Conservation (phyloP, 1,139 yeast genomes). For the Taiozyma sp. region DNA sequence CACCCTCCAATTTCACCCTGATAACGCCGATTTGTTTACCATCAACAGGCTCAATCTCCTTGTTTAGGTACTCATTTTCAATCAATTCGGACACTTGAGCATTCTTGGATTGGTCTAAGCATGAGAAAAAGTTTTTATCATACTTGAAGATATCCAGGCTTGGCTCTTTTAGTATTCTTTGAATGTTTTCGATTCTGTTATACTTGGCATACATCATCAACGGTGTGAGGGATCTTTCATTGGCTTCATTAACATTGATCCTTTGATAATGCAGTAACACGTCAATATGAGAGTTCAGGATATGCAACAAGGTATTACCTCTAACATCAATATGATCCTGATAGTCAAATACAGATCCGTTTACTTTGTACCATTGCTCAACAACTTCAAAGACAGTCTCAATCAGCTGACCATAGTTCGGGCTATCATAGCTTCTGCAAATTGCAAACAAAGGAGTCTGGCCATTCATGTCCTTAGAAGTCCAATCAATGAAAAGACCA, state of each 20-base stretch:
- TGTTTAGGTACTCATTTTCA: slow-evolving; percentile 34
- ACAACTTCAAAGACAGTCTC: slow-evolving; percentile 43
- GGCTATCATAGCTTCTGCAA: slow-evolving; percentile 79
- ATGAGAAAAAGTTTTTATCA: slow-evolving; percentile 40
- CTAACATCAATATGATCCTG: slow-evolving; percentile 63
- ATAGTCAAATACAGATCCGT: slow-evolving; percentile 34
- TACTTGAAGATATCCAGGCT: slow-evolving; percentile 40
- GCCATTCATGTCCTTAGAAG: slow-evolving; percentile 54
- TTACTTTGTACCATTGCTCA: slow-evolving; percentile 34
- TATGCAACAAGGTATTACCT: slow-evolving; percentile 77
- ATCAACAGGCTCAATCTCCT: slow-evolving; percentile 27
- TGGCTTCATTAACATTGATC: slow-evolving; percentile 59
- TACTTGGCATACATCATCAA: slow-evolving; percentile 68
- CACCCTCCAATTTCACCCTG: slow-evolving; percentile 30
- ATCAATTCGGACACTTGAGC: slow-evolving; percentile 39
- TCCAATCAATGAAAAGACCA: slow-evolving; percentile 69
- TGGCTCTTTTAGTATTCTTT: slow-evolving; percentile 39
- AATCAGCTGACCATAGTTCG: slow-evolving; percentile 51
- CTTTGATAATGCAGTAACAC: slow-evolving; percentile 36
- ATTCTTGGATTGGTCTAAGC: slow-evolving; percentile 51
- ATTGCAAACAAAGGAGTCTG: slow-evolving; percentile 80
- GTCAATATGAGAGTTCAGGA: slow-evolving; percentile 44
- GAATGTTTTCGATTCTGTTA: slow-evolving; percentile 57
- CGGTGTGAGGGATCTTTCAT: slow-evolving; percentile 61
- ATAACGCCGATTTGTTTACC: slow-evolving; percentile 30